Evolutionary conservation across 169 alveolate genomes (phyloP).

Genomic region (Plasmodium sp.): DNA sequence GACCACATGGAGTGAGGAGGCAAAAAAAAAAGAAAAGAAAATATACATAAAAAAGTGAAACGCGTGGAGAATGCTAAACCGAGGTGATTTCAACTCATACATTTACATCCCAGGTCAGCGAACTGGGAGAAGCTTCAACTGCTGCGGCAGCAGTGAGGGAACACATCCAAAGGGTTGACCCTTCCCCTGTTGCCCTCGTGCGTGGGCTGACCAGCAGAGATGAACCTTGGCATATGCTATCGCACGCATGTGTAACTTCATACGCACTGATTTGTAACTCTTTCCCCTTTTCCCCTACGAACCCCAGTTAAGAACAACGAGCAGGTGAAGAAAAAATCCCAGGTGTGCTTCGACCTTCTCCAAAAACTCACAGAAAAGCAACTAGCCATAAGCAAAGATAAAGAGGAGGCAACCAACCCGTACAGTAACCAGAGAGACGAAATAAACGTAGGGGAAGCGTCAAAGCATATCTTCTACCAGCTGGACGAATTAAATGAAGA

Average conservation of each 20-base stretch:
- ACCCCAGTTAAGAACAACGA: conserved; percentile 25
- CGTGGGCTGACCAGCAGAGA: background rate
- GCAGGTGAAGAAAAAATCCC: background rate
- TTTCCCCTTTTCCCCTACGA: background rate
- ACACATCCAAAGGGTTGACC: background rate
- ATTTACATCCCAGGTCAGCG: background rate
- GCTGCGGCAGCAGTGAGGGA: background rate
- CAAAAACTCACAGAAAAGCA: conserved; percentile 32
- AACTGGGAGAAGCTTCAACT: background rate
- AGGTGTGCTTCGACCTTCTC: conserved; percentile 16
- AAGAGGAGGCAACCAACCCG: background rate
- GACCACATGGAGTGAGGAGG: background rate
- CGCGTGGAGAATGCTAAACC: background rate
- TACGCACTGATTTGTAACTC: background rate
- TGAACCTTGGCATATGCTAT: background rate
- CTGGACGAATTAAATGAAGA: conserved; percentile 22
- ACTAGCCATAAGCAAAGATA: background rate
- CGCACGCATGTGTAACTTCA: background rate
- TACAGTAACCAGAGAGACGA: background rate
- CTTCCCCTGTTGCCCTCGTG: background rate
- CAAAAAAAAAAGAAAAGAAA: background rate
- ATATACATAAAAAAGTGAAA: background rate
- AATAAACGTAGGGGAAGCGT: conserved; percentile 8
- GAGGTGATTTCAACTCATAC: background rate
- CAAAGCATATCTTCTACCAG: conserved; percentile 38